Percentiles rank a stretch among this genome's conserved stretches.
Conservation (phyloP, 164 flowering plant genomes). For the Tetracentron sinense region DNA sequence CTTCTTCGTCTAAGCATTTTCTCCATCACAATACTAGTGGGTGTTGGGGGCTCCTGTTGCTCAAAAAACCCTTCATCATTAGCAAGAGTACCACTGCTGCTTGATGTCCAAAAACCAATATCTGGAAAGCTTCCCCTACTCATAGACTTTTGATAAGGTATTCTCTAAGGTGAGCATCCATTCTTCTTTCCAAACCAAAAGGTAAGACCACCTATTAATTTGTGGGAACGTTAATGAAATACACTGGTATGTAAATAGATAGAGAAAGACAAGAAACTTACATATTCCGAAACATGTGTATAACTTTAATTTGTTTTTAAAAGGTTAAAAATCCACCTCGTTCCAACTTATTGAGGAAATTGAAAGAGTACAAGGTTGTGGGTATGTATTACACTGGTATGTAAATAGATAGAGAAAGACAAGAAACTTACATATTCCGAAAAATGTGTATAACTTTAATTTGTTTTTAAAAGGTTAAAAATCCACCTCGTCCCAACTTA, state of each 20-base stretch:
- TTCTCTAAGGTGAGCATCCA: constrained; percentile 51
- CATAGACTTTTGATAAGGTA: constrained; percentile 48
- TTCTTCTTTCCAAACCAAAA: constrained; percentile 52
- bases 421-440: too few species aligned
- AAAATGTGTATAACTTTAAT: too few species aligned
- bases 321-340: too few species aligned
- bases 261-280: too few species aligned
- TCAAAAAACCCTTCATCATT: constrained; percentile 75
- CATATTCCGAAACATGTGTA: too few species aligned
- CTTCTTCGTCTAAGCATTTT: constrained; percentile 54
- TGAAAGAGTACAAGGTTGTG: too few species aligned
- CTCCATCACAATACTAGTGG: constrained; percentile 49
- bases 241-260: too few species aligned
- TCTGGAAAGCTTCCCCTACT: constrained; percentile 26
- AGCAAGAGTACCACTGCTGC: constrained; percentile 47
- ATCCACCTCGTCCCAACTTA: not conserved
- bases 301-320: too few species aligned
- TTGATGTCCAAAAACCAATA: constrained; percentile 46
- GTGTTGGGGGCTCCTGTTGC: constrained; percentile 46
- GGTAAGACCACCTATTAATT: constrained; percentile 56
- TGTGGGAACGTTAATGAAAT: constrained; percentile 15
- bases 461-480: too few species aligned
- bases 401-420: too few species aligned
- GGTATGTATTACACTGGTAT: too few species aligned
- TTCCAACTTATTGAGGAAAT: too few species aligned